A percentile compares a stretch with the other conserved stretches of the same genome.
Conservation (phyloP, 2,329 filamentous ascomycete species). For the Botryotinia calthae region DNA sequence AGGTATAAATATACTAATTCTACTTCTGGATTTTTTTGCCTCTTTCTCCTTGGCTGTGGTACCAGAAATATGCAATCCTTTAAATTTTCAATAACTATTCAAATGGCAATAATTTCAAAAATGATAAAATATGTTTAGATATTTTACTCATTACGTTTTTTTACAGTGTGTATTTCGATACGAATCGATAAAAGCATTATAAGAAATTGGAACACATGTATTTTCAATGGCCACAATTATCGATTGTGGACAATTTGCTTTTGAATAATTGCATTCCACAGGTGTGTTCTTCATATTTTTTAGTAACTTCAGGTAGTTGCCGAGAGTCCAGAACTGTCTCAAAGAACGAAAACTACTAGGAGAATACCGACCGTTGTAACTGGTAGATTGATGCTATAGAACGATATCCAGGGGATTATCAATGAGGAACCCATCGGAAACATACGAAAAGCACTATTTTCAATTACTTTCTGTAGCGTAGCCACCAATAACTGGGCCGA, state of each 20-base stretch:
- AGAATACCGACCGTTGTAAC: slow-evolving; percentile 51
- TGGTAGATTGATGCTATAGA: slow-evolving; percentile 46
- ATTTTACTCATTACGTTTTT: neutral
- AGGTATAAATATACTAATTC: neutral
- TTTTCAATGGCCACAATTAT: slow-evolving; percentile 49
- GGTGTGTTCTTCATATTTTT: slow-evolving; percentile 40
- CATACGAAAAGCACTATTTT: slow-evolving; percentile 61
- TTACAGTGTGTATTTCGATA: accelerated
- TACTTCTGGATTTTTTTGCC: neutral
- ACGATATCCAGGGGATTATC: neutral
- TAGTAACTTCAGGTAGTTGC: slow-evolving; percentile 42
- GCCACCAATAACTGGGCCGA: slow-evolving; percentile 56
- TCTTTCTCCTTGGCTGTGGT: neutral
- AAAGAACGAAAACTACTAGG: slow-evolving; percentile 54
- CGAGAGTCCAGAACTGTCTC: slow-evolving; percentile 57
- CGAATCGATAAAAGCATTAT: accelerated
- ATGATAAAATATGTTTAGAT: accelerated
- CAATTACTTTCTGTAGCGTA: slow-evolving; percentile 55
- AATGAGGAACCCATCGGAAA: slow-evolving; percentile 37
- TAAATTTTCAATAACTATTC: neutral
- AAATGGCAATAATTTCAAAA: neutral
- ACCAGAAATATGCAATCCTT: neutral
- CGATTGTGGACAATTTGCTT: slow-evolving; percentile 51
- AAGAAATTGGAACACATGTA: neutral
- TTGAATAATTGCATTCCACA: slow-evolving; percentile 33